phyloP scores from a whole-genome alignment of 371 early-diverging fungal species.

The Lichtheimia ramosa region DNA sequence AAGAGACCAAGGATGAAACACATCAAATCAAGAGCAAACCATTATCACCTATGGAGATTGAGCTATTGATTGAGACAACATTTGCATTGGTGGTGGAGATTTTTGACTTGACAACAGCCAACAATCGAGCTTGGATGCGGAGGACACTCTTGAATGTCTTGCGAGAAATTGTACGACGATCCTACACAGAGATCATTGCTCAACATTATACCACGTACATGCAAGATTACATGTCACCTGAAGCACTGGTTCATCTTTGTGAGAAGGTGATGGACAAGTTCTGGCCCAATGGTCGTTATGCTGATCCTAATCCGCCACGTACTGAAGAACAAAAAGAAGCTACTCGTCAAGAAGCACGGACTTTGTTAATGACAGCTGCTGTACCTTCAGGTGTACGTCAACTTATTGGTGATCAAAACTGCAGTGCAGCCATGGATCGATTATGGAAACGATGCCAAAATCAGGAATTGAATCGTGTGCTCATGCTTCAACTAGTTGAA shows the following conservation, averaged over 20 bases:
- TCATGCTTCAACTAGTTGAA: constrained; percentile 45
- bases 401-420: constrained; percentile 50
- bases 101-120: constrained; percentile 45
- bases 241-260: constrained; percentile 30
- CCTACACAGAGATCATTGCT: constrained; percentile 43
- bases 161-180: constrained; percentile 47
- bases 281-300: constrained; percentile 40
- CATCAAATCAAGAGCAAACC: constrained; percentile 11
- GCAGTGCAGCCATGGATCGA: constrained; percentile 47
- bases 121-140: constrained; percentile 50
- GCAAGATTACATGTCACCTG: constrained; percentile 31
- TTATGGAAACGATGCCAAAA: constrained; percentile 44
- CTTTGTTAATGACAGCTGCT: constrained; percentile 28
- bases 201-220: constrained; percentile 41
- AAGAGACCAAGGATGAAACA: neutral
- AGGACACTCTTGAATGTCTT: constrained; percentile 41
- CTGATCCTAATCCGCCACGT: constrained; percentile 10
- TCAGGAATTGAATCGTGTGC: constrained; percentile 36
- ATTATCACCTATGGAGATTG: constrained; percentile 40
- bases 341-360: constrained; percentile 26
- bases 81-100: constrained; percentile 48
- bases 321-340: constrained; percentile 34
- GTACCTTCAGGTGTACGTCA: constrained; percentile 45
- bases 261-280: constrained; percentile 27
- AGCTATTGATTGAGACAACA: constrained; percentile 48